Percentiles rank a stretch among this genome's conserved stretches.
phyloP scores from a whole-genome alignment of 164 flowering plant genomes.

The Annona squamosa region DNA sequence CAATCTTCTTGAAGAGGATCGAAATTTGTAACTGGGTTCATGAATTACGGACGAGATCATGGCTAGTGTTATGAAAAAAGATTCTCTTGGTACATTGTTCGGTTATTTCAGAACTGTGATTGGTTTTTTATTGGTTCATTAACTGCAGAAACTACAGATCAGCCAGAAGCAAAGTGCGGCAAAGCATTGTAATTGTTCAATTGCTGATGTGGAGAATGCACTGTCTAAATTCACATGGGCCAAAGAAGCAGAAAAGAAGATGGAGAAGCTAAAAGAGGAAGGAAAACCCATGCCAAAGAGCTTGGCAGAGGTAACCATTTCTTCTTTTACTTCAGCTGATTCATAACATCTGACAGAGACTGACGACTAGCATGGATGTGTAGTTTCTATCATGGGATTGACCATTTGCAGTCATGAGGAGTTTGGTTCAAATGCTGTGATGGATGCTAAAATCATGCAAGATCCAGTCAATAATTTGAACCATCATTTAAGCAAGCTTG shows the following conservation, averaged over 20 bases:
- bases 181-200: slow-evolving; percentile 71
- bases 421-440: not conserved
- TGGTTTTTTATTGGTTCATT: slow-evolving; percentile 14
- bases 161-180: slow-evolving; percentile 82
- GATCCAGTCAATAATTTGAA: not conserved
- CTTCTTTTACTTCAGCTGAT: not conserved
- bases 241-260: slow-evolving; percentile 70
- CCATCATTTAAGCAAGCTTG: not conserved
- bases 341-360: not conserved
- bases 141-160: slow-evolving; percentile 54
- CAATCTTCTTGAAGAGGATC: too few relatives aligned
- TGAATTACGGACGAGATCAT: too few relatives aligned
- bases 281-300: slow-evolving; percentile 86
- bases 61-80: not conserved
- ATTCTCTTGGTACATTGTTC: too few relatives aligned
- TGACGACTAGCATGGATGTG: not conserved
- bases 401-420: not conserved
- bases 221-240: slow-evolving; percentile 86
- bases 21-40: too few relatives aligned
- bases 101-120: not conserved
- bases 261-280: slow-evolving; percentile 72
- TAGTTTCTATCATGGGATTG: not conserved
- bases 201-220: slow-evolving; percentile 75
- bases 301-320: slow-evolving; percentile 56
- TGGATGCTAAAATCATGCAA: not conserved